These are phyloP conservation scores for Colletotrichum australisinense DNA, from an alignment of 2,329 filamentous ascomycete species.

Conservation along the genomic window DNA sequence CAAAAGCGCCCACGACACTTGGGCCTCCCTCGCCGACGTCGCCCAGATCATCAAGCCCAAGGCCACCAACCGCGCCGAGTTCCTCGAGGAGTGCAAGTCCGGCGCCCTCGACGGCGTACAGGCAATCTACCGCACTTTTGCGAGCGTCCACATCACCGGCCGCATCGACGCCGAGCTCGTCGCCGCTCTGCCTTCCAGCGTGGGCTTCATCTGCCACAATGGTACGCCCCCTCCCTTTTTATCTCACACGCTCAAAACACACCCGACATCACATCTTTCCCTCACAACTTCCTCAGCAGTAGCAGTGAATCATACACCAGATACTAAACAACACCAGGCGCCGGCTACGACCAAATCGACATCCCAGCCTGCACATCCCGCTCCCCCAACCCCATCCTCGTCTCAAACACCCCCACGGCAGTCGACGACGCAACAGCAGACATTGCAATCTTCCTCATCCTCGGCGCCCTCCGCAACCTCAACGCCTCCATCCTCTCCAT, in stretches of 20 bases:
- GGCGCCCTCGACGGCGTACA: conserved; percentile 74
- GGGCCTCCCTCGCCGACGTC: conserved; percentile 69
- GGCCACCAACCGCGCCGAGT: conserved; percentile 72
- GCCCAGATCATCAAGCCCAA: conserved; percentile 74
- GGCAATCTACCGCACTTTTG: conserved; percentile 78
- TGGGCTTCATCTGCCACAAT: conserved; percentile 71
- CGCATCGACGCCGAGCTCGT: conserved; percentile 78
- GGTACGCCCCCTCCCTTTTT: conserved; percentile 51
- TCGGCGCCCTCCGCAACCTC: conserved; percentile 83
- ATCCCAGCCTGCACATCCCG: conserved; percentile 76
- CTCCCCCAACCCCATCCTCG: conserved; percentile 61
- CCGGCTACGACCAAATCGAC: conserved; percentile 88
- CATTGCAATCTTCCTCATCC: conserved; percentile 81
- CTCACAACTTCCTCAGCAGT: too few relatives aligned
- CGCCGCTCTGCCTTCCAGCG: conserved; percentile 60
- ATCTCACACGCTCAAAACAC: neutral
- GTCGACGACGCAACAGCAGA: conserved; percentile 89
- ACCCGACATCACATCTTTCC: neutral
- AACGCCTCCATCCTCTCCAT: conserved; percentile 73
- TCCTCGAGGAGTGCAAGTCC: conserved; percentile 74
- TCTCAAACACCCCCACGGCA: conserved; percentile 85
- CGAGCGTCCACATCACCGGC: conserved; percentile 73
- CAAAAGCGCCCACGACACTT: conserved; percentile 73
- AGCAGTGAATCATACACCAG: too few relatives aligned
- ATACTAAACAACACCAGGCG: conserved; percentile 59